Base-by-base conservation (phyloP, 2,329 filamentous ascomycete genomes). In the Aplosporella prunicola region DNA sequence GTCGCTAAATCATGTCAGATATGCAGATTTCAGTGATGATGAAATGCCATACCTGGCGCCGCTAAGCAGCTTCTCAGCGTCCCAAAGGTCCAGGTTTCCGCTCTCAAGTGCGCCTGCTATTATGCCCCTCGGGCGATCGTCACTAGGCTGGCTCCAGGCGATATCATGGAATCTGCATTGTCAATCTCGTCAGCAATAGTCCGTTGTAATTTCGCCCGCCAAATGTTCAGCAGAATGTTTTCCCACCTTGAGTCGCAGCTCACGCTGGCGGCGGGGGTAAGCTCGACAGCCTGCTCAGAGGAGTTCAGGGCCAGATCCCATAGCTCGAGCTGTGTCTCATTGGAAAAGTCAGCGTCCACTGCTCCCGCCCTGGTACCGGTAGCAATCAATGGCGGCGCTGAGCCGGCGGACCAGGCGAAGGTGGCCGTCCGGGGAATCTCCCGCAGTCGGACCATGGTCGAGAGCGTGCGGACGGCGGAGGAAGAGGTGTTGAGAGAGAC, bases 381-480 rank as follows among this genome's bases (percentile, higher is more conserved):
- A 43, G 86, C 89, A 47, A 98, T 71, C 50, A 93, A 71, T 51
- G 89, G 87, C 50, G 80, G 77, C 25, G 76, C 74, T 34, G 84
- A 67, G 51, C 80, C 83, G 17, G 88, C 82, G 50, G 86, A 94
- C 89, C 91, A 98, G 56, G 91, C 86, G 63, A 98, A 98, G 54
- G 89, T 83, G 62, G 89, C 91, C 55, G 91, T 98, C 66, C 91
- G 79, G 61, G 87, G 84, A 57, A 98, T 93, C 71, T 96, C 88
- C 72, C 89, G 79, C 64, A 96, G 73, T 68, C 87, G 84, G 65
- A 95, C 89, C 91, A 98, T 98, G 62, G 51, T n/a, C n/a, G n/a
- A n/a, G n/a, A n/a, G n/a, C n/a, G n/a, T n/a, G n/a, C n/a, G n/a
- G n/a, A n/a, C n/a, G n/a, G n/a, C n/a, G n/a, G n/a, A n/a, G n/a